Percentiles rank a stretch among this genome's conserved stretches.
These are phyloP conservation scores for Rubroshorea leprosula DNA, from an alignment of 345 rosid genomes.

Conservation along the genomic window DNA sequence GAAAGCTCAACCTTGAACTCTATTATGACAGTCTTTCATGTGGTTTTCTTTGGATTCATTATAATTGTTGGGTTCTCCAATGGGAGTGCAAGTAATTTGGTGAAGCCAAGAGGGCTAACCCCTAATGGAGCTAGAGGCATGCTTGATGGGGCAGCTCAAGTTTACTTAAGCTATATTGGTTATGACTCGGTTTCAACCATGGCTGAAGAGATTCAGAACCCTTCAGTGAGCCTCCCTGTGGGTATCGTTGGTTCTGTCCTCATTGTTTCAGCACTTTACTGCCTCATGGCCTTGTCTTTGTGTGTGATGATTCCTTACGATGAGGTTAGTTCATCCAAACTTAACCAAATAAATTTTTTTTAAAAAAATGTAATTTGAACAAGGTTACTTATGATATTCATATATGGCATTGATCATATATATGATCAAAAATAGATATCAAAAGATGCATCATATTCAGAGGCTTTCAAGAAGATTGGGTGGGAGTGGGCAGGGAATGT, in stretches of 20 bases:
- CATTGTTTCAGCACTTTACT: conserved; percentile 59
- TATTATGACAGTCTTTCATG: conserved; percentile 74
- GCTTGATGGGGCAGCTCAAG: conserved; percentile 76
- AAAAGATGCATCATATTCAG: conserved; percentile 53
- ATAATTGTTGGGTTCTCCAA: conserved; percentile 59
- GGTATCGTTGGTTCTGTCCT: conserved; percentile 85
- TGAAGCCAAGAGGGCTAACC: conserved; percentile 71
- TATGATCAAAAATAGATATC: conserved; percentile 43
- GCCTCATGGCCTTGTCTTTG: conserved; percentile 79
- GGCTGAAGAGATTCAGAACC: conserved; percentile 92
- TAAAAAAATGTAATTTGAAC: no score
- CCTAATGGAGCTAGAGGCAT: conserved; percentile 80
- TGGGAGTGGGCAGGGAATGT: conserved; percentile 89
- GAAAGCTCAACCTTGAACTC: conserved; percentile 82
- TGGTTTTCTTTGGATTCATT: conserved; percentile 77
- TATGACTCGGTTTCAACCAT: conserved; percentile 90
- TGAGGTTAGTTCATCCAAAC: conserved; percentile 40
- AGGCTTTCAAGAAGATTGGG: conserved; percentile 54
- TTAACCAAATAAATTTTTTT: background rate
- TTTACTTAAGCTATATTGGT: conserved; percentile 89
- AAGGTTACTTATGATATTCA: no score
- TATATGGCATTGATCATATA: conserved; percentile 3
- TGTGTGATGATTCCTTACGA: conserved; percentile 79
- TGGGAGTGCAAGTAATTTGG: conserved; percentile 52
- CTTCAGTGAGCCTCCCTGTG: conserved; percentile 67